phyloP scores from a whole-genome alignment of 352 stramenopile genomes.

The Globisporangium rhizosaccharum region DNA sequence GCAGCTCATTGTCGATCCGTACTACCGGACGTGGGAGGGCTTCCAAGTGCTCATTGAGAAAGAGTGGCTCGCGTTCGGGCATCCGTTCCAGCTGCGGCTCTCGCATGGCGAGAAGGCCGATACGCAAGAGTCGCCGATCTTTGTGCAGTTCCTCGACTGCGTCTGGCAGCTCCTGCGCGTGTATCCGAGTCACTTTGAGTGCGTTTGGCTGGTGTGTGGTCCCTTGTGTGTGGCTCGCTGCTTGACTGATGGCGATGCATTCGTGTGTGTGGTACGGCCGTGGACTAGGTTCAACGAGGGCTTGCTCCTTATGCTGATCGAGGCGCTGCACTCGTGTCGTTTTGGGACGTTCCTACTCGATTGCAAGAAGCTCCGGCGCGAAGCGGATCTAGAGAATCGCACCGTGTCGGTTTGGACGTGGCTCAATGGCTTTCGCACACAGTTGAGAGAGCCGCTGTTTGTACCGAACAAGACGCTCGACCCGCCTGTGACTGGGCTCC shows the following conservation, averaged over 20 bases:
- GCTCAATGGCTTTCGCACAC: slow-evolving; percentile 66
- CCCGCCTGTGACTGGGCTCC: slow-evolving; percentile 45
- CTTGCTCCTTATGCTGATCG: slow-evolving; percentile 89
- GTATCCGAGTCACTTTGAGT: slow-evolving; percentile 96
- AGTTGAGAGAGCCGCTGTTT: slow-evolving; percentile 57
- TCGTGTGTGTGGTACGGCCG: background rate
- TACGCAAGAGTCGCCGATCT: slow-evolving; percentile 79
- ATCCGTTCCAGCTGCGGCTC: slow-evolving; percentile 76
- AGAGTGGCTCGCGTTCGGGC: slow-evolving; percentile 78
- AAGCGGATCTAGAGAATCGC: slow-evolving; percentile 48
- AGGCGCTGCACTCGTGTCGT: slow-evolving; percentile 95
- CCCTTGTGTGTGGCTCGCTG: too few relatives aligned
- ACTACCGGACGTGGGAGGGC: slow-evolving; percentile 70
- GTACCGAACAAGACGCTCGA: slow-evolving; percentile 45
- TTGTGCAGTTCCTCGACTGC: slow-evolving; percentile 84
- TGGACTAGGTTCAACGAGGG: slow-evolving; percentile 89
- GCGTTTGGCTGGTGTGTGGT: slow-evolving; percentile 7
- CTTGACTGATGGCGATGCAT: background rate
- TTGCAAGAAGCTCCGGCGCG: slow-evolving; percentile 81
- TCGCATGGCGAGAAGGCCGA: slow-evolving; percentile 76
- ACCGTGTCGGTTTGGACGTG: slow-evolving; percentile 79
- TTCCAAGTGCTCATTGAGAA: slow-evolving; percentile 85
- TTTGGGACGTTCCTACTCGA: slow-evolving; percentile 98
- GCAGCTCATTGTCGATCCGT: slow-evolving; percentile 72
- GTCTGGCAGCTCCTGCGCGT: slow-evolving; percentile 86